Percentiles rank a stretch among this genome's conserved stretches.
Conservation (phyloP, 192 early-diverging fungal genomes). For the Gaertneriomyces semiglobifer region DNA sequence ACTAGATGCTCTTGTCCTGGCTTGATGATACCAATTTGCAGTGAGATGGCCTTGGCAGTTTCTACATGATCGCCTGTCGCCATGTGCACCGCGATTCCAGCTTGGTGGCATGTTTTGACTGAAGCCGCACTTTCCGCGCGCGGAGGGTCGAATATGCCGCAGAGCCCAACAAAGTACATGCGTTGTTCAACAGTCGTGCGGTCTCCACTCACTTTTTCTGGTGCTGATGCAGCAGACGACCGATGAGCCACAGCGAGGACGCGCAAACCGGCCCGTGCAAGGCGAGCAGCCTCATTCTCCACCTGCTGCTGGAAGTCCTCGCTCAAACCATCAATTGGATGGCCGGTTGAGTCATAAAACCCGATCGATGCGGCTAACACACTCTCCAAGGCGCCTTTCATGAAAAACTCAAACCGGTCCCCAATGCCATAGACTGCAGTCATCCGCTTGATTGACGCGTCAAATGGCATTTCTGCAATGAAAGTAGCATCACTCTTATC, state of each 20-base stretch:
- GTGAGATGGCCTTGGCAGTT: slow-evolving; percentile 69
- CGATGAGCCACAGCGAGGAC: not conserved
- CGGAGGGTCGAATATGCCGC: slow-evolving; percentile 86
- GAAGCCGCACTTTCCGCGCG: slow-evolving; percentile 73
- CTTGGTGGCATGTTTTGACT: slow-evolving; percentile 71
- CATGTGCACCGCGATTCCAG: slow-evolving; percentile 88
- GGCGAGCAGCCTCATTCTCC: not conserved
- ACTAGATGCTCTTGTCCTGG: slow-evolving; percentile 3
- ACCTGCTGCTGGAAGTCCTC: not conserved
- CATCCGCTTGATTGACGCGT: slow-evolving; percentile 38
- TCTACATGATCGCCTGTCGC: slow-evolving; percentile 61
- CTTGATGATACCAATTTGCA: slow-evolving; percentile 40
- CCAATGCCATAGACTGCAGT: slow-evolving; percentile 24
- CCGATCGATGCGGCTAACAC: slow-evolving; percentile 4
- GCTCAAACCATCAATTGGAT: not conserved
- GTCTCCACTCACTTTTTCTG: not conserved
- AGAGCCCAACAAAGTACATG: slow-evolving; percentile 54
- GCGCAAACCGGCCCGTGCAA: not conserved
- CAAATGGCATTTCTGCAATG: slow-evolving; percentile 32
- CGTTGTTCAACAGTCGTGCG: not conserved
- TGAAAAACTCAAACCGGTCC: slow-evolving; percentile 7
- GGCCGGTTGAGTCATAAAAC: not conserved
- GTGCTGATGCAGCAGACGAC: not conserved
- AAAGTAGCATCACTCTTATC: slow-evolving; percentile 17
- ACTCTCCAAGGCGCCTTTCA: slow-evolving; percentile 21